Percentiles rank a stretch among this genome's conserved stretches.
These are phyloP conservation scores for Phoenix dactylifera DNA, from an alignment of 176 grass and related monocot genomes.

Conservation along the genomic window DNA sequence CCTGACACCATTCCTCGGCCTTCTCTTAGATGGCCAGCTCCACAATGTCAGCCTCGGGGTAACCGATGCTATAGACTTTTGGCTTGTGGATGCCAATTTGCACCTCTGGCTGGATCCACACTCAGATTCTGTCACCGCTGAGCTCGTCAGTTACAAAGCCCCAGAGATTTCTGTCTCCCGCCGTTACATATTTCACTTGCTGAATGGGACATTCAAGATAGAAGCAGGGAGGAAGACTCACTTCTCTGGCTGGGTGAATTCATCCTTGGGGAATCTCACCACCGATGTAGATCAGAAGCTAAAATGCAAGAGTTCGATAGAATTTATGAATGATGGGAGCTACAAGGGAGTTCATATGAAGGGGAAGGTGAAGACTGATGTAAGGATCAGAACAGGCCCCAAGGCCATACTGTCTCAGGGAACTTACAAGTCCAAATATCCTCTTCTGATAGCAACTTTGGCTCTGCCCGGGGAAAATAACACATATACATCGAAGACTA, in stretches of 20 bases:
- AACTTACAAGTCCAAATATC: constrained; percentile 39
- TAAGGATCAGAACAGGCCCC: constrained; percentile 19
- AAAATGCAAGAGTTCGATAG: constrained; percentile 41
- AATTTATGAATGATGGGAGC: constrained; percentile 40
- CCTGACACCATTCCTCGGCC: constrained; percentile 74
- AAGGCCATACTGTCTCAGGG: constrained; percentile 24
- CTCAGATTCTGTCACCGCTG: constrained; percentile 28
- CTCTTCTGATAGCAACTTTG: constrained; percentile 33
- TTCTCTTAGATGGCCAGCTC: constrained; percentile 38
- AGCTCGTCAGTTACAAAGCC: constrained; percentile 28
- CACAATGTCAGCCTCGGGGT: constrained; percentile 67
- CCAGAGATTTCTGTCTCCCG: constrained; percentile 46
- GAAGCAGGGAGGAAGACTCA: constrained; percentile 28
- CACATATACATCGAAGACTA: constrained; percentile 37
- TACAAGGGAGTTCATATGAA: constrained; percentile 46
- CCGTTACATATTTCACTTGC: constrained; percentile 13
- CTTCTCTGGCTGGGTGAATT: constrained; percentile 70
- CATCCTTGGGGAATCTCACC: constrained; percentile 74
- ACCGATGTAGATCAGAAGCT: constrained; percentile 55
- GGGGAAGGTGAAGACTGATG: constrained; percentile 39
- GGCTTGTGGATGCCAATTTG: constrained; percentile 81
- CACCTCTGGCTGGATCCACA: constrained; percentile 75
- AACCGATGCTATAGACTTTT: constrained; percentile 61
- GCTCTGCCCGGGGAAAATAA: constrained; percentile 36
- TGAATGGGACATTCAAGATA: constrained; percentile 57